Evolutionary conservation across 1,284 basidiomycete species (phyloP).

Genomic region (Coniferiporia sulphurascens): DNA sequence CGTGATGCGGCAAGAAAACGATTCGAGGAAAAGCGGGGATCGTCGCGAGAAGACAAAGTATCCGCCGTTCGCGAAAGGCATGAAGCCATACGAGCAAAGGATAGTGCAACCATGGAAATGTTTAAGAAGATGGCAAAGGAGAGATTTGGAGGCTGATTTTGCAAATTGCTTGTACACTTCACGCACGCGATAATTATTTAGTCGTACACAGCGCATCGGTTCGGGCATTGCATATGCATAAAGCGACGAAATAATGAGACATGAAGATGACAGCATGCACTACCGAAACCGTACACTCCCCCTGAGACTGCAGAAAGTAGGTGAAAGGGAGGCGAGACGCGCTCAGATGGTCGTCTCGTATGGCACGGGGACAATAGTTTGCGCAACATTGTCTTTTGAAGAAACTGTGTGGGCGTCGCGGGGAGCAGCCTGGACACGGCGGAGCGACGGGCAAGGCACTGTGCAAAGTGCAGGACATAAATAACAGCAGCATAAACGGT

Average conservation of each 20-base stretch:
- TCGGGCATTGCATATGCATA: slow-evolving; percentile 17
- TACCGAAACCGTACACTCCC: slow-evolving; percentile 9
- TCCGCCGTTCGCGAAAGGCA: slow-evolving; percentile 48
- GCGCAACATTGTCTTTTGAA: slow-evolving; percentile 74
- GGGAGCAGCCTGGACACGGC: slow-evolving; percentile 84
- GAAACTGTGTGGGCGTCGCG: slow-evolving; percentile 80
- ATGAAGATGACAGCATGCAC: slow-evolving; percentile 10
- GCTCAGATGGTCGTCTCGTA: slow-evolving; percentile 84
- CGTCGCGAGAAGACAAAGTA: slow-evolving; percentile 41
- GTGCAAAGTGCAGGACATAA: slow-evolving; percentile 11
- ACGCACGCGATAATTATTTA: neutral
- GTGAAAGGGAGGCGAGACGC: neutral
- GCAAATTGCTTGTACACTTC: neutral
- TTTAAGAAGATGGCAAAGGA: slow-evolving; percentile 75
- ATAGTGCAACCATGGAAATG: slow-evolving; percentile 80
- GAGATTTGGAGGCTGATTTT: slow-evolving; percentile 50
- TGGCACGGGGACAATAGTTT: slow-evolving; percentile 88
- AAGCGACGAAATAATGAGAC: neutral
- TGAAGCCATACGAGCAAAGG: slow-evolving; percentile 58
- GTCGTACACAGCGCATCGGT: neutral
- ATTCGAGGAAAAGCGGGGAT: slow-evolving; percentile 44
- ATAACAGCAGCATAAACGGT: slow-evolving; percentile 2
- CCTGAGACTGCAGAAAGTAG: neutral
- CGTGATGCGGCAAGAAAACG: slow-evolving; percentile 60
- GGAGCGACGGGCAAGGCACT: slow-evolving; percentile 78